phyloP scores from a whole-genome alignment of 2,329 filamentous ascomycete genomes.

The Colletotrichum truncatum region DNA sequence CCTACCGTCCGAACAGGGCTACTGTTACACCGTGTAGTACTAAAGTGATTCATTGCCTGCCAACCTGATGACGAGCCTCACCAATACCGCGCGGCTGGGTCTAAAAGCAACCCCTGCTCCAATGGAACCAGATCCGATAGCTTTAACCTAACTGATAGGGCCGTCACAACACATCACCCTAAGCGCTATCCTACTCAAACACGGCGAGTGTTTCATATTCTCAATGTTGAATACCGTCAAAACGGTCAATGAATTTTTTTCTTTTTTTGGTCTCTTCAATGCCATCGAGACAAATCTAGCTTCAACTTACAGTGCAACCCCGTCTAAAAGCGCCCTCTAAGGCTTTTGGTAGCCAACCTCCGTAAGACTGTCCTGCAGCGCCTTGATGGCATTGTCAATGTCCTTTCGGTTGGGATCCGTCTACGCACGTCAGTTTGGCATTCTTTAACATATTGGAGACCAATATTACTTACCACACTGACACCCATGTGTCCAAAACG shows the following conservation, averaged over 20 bases:
- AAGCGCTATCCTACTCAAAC: background rate
- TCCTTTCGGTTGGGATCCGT: conserved; percentile 82
- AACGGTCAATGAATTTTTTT: background rate
- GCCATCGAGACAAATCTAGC: background rate
- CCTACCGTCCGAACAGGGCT: background rate
- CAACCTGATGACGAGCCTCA: background rate
- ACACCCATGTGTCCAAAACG: conserved; percentile 99
- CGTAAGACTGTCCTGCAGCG: conserved; percentile 76
- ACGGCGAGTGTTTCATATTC: background rate
- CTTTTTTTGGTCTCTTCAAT: background rate
- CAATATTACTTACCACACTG: conserved; percentile 72
- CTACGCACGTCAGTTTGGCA: conserved; percentile 44
- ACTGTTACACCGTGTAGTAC: background rate
- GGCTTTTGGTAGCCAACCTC: conserved; percentile 75
- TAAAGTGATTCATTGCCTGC: background rate
- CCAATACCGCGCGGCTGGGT: background rate
- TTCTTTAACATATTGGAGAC: background rate
- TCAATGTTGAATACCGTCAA: too few relatives aligned
- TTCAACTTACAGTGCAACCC: background rate
- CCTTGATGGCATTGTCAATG: conserved; percentile 83
- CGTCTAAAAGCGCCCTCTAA: conserved; percentile 33
- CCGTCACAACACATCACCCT: background rate
- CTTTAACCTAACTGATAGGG: background rate
- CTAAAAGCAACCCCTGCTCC: background rate
- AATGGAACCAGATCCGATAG: background rate